Evolutionary conservation across 495 filamentous ascomycete genomes (phyloP), one percentile per base, ranked within the genome.

Genomic region (Xylaria flabelliformis): DNA sequence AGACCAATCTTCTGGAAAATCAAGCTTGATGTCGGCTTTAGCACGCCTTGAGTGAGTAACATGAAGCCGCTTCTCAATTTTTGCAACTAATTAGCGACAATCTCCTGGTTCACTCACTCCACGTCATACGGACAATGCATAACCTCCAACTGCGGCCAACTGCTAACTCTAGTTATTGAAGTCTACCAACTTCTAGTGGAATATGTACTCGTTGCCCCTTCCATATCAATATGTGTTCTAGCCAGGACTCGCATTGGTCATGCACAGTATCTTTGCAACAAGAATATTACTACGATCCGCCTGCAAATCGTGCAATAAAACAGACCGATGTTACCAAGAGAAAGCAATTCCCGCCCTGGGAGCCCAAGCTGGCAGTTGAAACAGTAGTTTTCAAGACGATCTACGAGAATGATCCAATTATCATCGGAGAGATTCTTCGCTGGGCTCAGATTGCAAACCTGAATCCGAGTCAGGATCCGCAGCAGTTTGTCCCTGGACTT

Each of bases 1-100:
- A 0, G 92, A 94, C 66, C 93, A 95, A 72, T 90, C 86, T 7
- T 89, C 92, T 0, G 93, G 93, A 0, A 96, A 96, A 72, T 89
- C 86, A 8, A 93, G 90, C 1, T 80, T 95, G 0, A 92, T 96
- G 76, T 91, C 93, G 46, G 91, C 89, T 0, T 90, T 95, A 42
- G 89, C 90, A 1, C 91, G 89, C 15, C 90, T 95, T 63, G 88
- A 88, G 58, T 62, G 17, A 39, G 34, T 41, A 41, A 53, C 21
- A 26, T 53, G 5, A 53, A 26, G 50, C 4, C 50, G n/a, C 4
- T 26, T 53, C 21, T 10, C 48, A 5, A 7, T 8, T 3, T 9
- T 12, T 56, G 3, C 10, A 5, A 32, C 15, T 56, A 8, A 32
- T 21, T n/a, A 51, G 48, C 48, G 8, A 51, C 48, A 51, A 21